Conservation (phyloP, 108 stramenopile genomes). For the Asterionellopsis glacialis region DNA sequence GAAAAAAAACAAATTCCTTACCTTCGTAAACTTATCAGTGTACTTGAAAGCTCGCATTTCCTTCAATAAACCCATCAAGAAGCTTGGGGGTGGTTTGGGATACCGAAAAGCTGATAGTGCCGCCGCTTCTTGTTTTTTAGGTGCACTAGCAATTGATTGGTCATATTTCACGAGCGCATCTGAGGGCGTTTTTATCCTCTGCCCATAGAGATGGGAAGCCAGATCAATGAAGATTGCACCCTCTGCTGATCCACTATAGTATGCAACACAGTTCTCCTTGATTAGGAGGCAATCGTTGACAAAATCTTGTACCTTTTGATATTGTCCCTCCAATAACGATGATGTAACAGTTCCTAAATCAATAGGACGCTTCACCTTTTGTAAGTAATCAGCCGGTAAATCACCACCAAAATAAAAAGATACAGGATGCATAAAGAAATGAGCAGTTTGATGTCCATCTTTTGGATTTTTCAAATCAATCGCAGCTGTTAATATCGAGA, state of each 20-base stretch:
- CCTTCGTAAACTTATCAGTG: slow-evolving; percentile 70
- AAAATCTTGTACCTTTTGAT: slow-evolving; percentile 48
- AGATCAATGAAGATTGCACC: slow-evolving; percentile 48
- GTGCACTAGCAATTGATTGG: slow-evolving; percentile 35
- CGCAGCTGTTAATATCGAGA: slow-evolving; percentile 53
- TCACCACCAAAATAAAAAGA: slow-evolving; percentile 58
- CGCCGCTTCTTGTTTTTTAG: slow-evolving; percentile 18
- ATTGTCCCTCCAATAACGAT: slow-evolving; percentile 63
- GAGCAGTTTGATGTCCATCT: slow-evolving; percentile 63
- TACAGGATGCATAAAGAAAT: slow-evolving; percentile 76
- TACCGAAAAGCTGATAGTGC: slow-evolving; percentile 21
- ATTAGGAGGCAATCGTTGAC: slow-evolving; percentile 67
- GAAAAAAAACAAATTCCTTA: slow-evolving; percentile 5
- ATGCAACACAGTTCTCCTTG: slow-evolving; percentile 60
- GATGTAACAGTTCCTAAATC: slow-evolving; percentile 74
- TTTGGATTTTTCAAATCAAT: slow-evolving; percentile 60
- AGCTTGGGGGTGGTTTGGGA: slow-evolving; percentile 49
- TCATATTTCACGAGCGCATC: slow-evolving; percentile 49
- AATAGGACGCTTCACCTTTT: slow-evolving; percentile 60
- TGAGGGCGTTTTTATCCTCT: slow-evolving; percentile 41
- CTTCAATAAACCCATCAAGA: slow-evolving; percentile 47
- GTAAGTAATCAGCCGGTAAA: slow-evolving; percentile 63
- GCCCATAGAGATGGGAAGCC: slow-evolving; percentile 52
- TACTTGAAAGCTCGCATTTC: slow-evolving; percentile 62
- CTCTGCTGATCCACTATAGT: slow-evolving; percentile 55